phyloP scores from a whole-genome alignment of 805 yeast genomes.

The Kazachstania viticola region DNA sequence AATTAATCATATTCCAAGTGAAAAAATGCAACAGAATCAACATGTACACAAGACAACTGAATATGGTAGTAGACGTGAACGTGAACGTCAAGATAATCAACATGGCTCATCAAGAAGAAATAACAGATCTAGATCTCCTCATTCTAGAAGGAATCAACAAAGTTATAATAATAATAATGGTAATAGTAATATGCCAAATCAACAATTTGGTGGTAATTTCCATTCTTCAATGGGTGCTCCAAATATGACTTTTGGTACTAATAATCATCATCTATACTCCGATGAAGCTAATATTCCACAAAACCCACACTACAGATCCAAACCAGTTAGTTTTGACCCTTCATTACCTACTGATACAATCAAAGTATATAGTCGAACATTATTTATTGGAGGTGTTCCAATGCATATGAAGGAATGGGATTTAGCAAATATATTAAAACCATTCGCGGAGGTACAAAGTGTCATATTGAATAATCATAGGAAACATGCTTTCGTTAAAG shows the following conservation, averaged over 20 bases:
- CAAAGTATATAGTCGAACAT: slow-evolving; percentile 78
- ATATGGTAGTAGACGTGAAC: slow-evolving; percentile 27
- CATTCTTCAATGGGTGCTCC: slow-evolving; percentile 1
- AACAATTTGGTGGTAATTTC: too few species aligned
- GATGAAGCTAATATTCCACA: slow-evolving; percentile 59
- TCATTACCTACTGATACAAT: slow-evolving; percentile 66
- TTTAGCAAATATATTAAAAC: slow-evolving; percentile 59
- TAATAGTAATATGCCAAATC: slow-evolving; percentile 4
- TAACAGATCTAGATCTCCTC: slow-evolving; percentile 44
- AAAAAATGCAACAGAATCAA: slow-evolving; percentile 4
- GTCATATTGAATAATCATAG: slow-evolving; percentile 78
- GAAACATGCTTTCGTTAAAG: slow-evolving; percentile 93
- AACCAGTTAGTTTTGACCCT: slow-evolving; percentile 58
- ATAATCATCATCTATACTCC: slow-evolving; percentile 26
- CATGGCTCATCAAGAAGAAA: slow-evolving; percentile 32
- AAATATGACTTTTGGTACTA: slow-evolving; percentile 10
- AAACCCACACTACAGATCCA: slow-evolving; percentile 67
- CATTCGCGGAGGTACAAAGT: slow-evolving; percentile 86
- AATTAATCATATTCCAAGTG: neutral
- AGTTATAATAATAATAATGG: neutral
- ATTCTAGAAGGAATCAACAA: slow-evolving; percentile 3
- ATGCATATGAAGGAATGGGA: slow-evolving; percentile 66
- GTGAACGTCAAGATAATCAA: slow-evolving; percentile 18
- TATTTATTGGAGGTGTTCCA: slow-evolving; percentile 92
- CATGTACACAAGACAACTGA: slow-evolving; percentile 16